These are phyloP conservation scores for Aspergillus floridensis DNA, from an alignment of 2,329 filamentous ascomycete genomes.

Conservation along the genomic window DNA sequence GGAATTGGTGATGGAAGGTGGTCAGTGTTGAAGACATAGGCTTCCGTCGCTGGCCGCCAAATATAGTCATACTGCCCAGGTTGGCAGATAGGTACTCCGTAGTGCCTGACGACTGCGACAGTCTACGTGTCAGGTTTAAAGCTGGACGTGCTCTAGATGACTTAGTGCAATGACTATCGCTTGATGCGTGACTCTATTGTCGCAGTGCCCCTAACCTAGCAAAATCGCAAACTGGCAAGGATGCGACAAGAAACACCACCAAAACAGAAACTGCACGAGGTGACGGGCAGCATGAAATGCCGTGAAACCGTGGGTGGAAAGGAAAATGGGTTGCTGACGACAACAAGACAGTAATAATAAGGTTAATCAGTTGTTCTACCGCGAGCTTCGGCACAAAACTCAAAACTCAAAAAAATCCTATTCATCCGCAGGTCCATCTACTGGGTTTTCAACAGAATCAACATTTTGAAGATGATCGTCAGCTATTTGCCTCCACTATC, in stretches of 20 bases:
- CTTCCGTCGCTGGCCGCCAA: not conserved
- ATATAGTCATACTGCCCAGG: not conserved
- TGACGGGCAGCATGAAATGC: no score
- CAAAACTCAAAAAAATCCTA: no score
- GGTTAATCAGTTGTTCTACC: not conserved
- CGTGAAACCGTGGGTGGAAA: not conserved
- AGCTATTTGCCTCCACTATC: constrained; percentile 2
- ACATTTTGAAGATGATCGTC: not conserved
- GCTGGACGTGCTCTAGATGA: not conserved
- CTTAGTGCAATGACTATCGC: no score
- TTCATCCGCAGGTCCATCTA: not conserved
- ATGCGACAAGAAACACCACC: no score
- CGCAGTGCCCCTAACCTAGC: no score
- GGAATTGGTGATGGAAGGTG: not conserved
- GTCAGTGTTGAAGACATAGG: not conserved
- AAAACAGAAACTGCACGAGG: no score
- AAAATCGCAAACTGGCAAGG: no score
- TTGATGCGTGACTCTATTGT: no score
- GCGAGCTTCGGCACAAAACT: not conserved
- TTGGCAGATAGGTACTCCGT: no score
- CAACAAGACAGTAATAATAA: not conserved
- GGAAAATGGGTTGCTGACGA: not conserved
- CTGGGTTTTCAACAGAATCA: not conserved
- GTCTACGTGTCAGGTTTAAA: not conserved
- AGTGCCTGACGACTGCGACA: not conserved